Conservation (phyloP, 2,329 filamentous ascomycete genomes). For the Coniochaeta sp. region DNA sequence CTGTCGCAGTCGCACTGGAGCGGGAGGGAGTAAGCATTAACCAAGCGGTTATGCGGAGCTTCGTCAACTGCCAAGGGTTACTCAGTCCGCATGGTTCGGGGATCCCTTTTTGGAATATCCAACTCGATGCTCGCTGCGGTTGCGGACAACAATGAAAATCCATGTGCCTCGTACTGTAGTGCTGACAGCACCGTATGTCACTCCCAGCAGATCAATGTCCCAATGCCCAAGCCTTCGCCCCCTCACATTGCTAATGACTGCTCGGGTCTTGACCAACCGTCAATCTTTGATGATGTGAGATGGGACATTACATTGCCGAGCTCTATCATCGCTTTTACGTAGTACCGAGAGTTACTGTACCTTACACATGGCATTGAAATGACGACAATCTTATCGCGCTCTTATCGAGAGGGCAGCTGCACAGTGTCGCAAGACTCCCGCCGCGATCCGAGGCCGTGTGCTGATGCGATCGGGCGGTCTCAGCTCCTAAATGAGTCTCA, state of each 20-base stretch:
- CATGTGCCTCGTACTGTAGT: neutral
- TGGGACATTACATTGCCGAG: neutral
- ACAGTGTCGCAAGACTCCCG: too few relatives aligned
- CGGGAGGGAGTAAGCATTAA: neutral
- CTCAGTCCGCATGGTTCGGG: neutral
- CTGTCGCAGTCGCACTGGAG: neutral
- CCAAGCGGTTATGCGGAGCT: neutral
- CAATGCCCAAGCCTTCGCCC: neutral
- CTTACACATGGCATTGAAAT: too few relatives aligned
- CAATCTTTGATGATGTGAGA: neutral
- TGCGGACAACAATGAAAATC: neutral
- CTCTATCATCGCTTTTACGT: too few relatives aligned
- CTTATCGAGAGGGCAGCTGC: too few relatives aligned
- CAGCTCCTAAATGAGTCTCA: too few relatives aligned
- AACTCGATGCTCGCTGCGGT: neutral
- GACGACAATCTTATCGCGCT: too few relatives aligned
- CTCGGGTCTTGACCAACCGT: neutral
- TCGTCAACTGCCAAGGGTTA: neutral
- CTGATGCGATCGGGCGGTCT: too few relatives aligned
- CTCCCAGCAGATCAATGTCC: neutral
- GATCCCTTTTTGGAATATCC: neutral
- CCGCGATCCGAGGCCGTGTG: too few relatives aligned
- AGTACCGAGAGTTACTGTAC: too few relatives aligned
- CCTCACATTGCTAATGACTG: neutral
- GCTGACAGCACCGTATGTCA: neutral